phyloP scores from a whole-genome alignment of 2,329 filamentous ascomycete genomes.

The Tolypocladium inflatum region DNA sequence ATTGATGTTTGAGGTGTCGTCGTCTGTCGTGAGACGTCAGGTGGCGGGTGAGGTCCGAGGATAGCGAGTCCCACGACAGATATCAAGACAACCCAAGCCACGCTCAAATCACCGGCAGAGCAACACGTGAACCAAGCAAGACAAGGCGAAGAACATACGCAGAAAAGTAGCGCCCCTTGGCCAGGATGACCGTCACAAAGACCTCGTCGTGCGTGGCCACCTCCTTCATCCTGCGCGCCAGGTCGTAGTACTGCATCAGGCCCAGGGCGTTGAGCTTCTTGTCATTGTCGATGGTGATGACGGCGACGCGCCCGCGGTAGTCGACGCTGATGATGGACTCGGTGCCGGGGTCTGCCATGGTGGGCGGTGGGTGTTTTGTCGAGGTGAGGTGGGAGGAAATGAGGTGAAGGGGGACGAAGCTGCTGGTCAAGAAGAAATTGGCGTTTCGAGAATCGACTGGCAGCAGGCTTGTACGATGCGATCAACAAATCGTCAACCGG shows the following conservation, averaged over 20 bases:
- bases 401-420: neutral
- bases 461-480: neutral
- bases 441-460: neutral
- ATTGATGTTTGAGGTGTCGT: neutral
- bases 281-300: constrained; percentile 77
- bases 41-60: neutral
- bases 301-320: constrained; percentile 39
- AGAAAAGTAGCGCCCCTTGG: constrained; percentile 77
- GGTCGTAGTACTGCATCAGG: constrained; percentile 63
- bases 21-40: neutral
- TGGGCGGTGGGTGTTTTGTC: neutral
- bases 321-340: constrained; percentile 25
- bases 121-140: too few species aligned
- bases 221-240: constrained; percentile 65
- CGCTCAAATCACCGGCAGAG: too few species aligned
- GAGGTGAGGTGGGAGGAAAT: neutral
- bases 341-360: neutral
- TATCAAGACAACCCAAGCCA: too few species aligned
- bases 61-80: neutral
- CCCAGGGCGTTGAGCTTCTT: constrained; percentile 81
- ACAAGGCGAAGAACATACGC: constrained; percentile 48
- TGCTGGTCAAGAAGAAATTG: neutral
- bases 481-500: neutral
- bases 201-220: constrained; percentile 72
- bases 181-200: constrained; percentile 75